Evolutionary conservation across 495 filamentous ascomycete species (phyloP), one percentile per base, ranked within the genome.

Genomic region (Penicillium taxi): DNA sequence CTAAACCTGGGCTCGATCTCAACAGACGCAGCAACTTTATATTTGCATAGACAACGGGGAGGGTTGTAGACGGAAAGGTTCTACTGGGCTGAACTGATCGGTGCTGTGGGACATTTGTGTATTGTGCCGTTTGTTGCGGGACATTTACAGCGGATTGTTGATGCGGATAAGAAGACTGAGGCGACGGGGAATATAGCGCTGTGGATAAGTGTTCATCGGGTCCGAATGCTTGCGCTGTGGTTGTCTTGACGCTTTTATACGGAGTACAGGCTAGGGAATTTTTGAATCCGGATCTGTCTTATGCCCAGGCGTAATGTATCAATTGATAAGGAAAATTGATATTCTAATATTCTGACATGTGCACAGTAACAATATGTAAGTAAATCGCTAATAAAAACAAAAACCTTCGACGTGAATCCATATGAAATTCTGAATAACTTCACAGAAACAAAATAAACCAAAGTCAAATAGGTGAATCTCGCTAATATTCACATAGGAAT

Each of bases 81-180:
- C 27, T 50, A 50, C 47, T 50, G 47, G 47, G 34, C 26, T 6
- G 47, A 42, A 1, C 28, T 50, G 15, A 24, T 32, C 4, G 42
- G 42, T 5, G 41, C 53, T 2, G 20, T 48, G n/a, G 42, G 50
- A 16, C 53, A 56, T 29, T 30, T 56, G 24, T 5, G 37, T 5
- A 53, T 56, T 26, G 47, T 48, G 18, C 49, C 47, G 9, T 42
- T 45, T 37, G 47, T 53, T 0, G 50, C 42, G 1, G 39, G 42
- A 4, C 41, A 35, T 0, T 35, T 53, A 23, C 38, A 45, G 37
- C 19, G 46, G 8, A 46, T 54, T 19, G 32, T 51, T 8, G 42
- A 51, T 17, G 32, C 48, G 32, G 16, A 20, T 2, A 33, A 26
- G 11, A 37, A 43, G 28, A 32, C 31, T 2, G 27, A 45, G 23